Conservation (phyloP, 1,139 yeast species). For the Nakaseomyces nivariensis region DNA sequence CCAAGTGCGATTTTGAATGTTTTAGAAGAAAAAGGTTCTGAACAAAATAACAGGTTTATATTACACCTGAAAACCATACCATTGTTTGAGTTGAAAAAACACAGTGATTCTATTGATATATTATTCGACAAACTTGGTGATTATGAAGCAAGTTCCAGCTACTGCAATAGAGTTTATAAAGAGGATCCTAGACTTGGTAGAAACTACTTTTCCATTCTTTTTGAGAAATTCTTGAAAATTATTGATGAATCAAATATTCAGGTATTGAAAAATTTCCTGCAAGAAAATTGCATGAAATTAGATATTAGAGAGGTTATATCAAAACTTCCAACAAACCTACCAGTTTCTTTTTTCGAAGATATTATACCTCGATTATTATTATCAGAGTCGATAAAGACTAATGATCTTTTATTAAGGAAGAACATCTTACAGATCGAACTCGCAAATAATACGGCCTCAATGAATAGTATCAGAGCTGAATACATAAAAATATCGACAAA, state of each 20-base stretch:
- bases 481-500: constrained; percentile 16
- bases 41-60: constrained; percentile 19
- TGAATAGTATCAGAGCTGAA: constrained; percentile 13
- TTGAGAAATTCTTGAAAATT: constrained; percentile 8
- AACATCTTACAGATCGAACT: constrained; percentile 21
- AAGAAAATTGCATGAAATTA: constrained; percentile 20
- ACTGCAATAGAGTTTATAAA: constrained; percentile 47
- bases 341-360: constrained; percentile 12
- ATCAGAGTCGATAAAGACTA: constrained; percentile 10
- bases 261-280: constrained; percentile 14
- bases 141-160: constrained; percentile 46
- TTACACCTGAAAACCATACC: constrained; percentile 46
- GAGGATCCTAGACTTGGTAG: constrained; percentile 34
- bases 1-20: constrained; percentile 33
- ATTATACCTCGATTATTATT: constrained; percentile 14
- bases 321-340: constrained; percentile 15
- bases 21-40: constrained; percentile 25
- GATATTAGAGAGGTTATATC: constrained; percentile 12
- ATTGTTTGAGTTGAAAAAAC: constrained; percentile 50
- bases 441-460: constrained; percentile 12
- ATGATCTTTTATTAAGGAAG: constrained; percentile 14
- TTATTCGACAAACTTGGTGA: constrained; percentile 51
- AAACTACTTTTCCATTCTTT: constrained; percentile 23
- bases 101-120: constrained; percentile 55
- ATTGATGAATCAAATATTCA: constrained; percentile 3